Percentiles rank a stretch among this genome's conserved stretches.
These are phyloP conservation scores for Mycena rosella DNA, from an alignment of 768 basidiomycete species.

Conservation along the genomic window DNA sequence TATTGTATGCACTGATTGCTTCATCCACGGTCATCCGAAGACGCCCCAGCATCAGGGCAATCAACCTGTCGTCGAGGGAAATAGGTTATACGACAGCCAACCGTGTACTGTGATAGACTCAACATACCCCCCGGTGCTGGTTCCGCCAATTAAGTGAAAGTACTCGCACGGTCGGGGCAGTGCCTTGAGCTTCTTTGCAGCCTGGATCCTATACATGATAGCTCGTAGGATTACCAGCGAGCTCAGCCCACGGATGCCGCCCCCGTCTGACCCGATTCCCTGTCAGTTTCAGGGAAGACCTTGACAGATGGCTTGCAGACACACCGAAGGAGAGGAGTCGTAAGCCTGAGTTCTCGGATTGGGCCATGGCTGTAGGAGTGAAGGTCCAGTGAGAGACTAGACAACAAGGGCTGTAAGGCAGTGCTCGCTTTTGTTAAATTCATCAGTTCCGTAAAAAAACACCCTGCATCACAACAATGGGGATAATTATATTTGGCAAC, in stretches of 20 bases:
- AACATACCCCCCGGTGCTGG: slow-evolving; percentile 37
- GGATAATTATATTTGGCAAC: too few species aligned
- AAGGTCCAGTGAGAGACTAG: too few species aligned
- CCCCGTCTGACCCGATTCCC: slow-evolving; percentile 38
- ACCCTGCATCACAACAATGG: too few species aligned
- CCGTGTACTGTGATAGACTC: background rate
- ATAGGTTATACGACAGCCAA: background rate
- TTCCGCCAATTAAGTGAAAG: slow-evolving; percentile 39
- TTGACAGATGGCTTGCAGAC: too few species aligned
- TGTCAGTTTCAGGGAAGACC: too few species aligned
- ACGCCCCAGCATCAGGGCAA: slow-evolving; percentile 8
- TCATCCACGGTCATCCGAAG: background rate
- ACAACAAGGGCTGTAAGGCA: too few species aligned
- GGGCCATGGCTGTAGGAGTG: too few species aligned
- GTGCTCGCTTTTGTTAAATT: too few species aligned
- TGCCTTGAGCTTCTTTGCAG: background rate
- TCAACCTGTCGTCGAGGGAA: background rate
- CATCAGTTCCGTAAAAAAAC: too few species aligned
- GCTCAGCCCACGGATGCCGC: slow-evolving; percentile 36
- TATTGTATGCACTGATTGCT: background rate
- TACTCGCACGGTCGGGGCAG: slow-evolving; percentile 35
- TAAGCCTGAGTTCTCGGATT: too few species aligned
- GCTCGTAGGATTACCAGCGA: slow-evolving; percentile 30
- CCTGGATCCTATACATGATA: slow-evolving; percentile 34
- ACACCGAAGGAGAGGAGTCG: too few species aligned